Evolutionary conservation across 306 rosid species (phyloP), one percentile per base, ranked within the genome.

Genomic region (Glycine tomentella): DNA sequence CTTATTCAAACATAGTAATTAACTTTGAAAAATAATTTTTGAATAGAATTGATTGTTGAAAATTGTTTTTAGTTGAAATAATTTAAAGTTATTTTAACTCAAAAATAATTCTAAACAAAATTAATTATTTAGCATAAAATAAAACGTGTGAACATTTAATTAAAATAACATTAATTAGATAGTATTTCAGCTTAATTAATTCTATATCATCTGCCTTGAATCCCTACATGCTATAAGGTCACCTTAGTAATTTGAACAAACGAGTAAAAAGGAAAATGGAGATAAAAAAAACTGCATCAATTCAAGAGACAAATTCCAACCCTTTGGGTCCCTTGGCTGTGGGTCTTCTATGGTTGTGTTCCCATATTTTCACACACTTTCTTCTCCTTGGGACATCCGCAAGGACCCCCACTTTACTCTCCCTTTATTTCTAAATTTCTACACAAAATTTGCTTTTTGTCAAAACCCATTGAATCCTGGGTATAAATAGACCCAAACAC

Each of bases 401-500:
- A 79, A 72, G 61, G 20, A 36, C 70, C 69, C 20, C 84, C 49
- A 40, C 82, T 77, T 59, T n/a, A 38, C 48, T 31, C 73, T n/a
- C 50, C 57, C 46, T 72, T 38, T 48, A 45, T 45, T 52, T 67
- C 57, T 53, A 65, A 53, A 36, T 78, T 76, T 68, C 55, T 49
- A 58, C 62, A 66, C 46, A 70, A 74, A 7, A 69, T 3, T 45
- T 68, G 50, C 20, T 25, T 77, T 53, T 77, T 80, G 72, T 70
- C 84, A 85, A 25, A 25, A 25, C 2, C 31, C 31, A 25, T 25
- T 25, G 31, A 25, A 69, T 77, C 74, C 62, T 16, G 67, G 74
- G 86, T 90, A 95, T 92, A 92, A 88, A 91, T 90, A 92, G 84
- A 85, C 80, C 88, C 53, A 69, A 82, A 76, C 84, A 46, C 93